A percentile compares a stretch with the other conserved stretches of the same genome.
phyloP scores from a whole-genome alignment of 2,329 filamentous ascomycete genomes.

The Aspergillus persii region DNA sequence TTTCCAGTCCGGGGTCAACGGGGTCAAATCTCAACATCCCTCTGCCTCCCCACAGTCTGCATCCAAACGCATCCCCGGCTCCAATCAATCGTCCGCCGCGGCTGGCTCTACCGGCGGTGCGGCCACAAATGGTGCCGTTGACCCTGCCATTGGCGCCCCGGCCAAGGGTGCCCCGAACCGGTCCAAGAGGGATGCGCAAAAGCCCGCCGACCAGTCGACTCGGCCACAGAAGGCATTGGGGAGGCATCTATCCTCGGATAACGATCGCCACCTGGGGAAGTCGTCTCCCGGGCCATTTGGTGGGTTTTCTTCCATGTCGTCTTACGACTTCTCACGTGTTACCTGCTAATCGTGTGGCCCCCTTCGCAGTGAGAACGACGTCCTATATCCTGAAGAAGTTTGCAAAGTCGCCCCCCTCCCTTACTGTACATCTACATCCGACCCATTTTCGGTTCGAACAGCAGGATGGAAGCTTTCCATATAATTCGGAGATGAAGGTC shows the following conservation, averaged over 20 bases:
- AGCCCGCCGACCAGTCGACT: slow-evolving; percentile 31
- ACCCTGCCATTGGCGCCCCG: slow-evolving; percentile 18
- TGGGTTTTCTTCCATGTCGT: slow-evolving; percentile 23
- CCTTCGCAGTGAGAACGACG: slow-evolving; percentile 60
- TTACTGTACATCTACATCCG: slow-evolving; percentile 80
- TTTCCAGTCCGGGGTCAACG: slow-evolving; percentile 61
- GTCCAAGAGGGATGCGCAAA: slow-evolving; percentile 57
- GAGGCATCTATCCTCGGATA: slow-evolving; percentile 27
- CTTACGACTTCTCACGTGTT: slow-evolving; percentile 2
- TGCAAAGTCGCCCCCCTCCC: slow-evolving; percentile 68
- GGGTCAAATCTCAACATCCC: slow-evolving; percentile 55
- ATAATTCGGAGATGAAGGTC: slow-evolving; percentile 86
- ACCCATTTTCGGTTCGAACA: slow-evolving; percentile 90
- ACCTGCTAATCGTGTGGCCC: slow-evolving; percentile 8
- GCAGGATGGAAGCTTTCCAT: slow-evolving; percentile 87
- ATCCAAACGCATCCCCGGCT: slow-evolving; percentile 56
- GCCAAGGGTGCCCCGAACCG: slow-evolving; percentile 46
- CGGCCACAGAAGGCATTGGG: slow-evolving; percentile 36
- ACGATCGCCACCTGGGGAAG: slow-evolving; percentile 37
- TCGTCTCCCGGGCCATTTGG: slow-evolving; percentile 47
- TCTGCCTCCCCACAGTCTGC: slow-evolving; percentile 55
- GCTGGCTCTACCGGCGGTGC: slow-evolving; percentile 37
- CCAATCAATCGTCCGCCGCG: slow-evolving; percentile 51
- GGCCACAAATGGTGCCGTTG: slow-evolving; percentile 48
- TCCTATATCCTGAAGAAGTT: slow-evolving; percentile 82